phyloP scores from a whole-genome alignment of 495 filamentous ascomycete genomes.

The Podospora appendiculata region DNA sequence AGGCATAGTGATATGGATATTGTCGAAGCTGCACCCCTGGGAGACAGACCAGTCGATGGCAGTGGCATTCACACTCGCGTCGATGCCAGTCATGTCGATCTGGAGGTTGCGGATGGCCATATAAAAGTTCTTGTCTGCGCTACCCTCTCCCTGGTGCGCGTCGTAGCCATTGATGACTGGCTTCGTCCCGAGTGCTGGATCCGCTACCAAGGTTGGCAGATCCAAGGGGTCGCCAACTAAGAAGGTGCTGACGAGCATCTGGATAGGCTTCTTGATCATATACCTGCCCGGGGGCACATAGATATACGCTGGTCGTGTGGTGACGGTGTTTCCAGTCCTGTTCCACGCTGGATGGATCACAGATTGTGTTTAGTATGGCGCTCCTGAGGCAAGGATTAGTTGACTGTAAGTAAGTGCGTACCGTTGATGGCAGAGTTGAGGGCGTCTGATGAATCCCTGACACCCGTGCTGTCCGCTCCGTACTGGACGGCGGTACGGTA shows the following conservation, averaged over 20 bases:
- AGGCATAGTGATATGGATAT: constrained; percentile 54
- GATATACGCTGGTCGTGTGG: constrained; percentile 49
- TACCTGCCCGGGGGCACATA: constrained; percentile 54
- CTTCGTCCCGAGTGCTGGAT: constrained; percentile 22
- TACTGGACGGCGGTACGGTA: constrained; percentile 52
- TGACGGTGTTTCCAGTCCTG: constrained; percentile 35
- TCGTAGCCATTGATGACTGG: constrained; percentile 20
- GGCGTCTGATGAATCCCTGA: constrained; percentile 57
- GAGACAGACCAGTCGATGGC: constrained; percentile 63
- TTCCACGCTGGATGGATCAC: constrained; percentile 15
- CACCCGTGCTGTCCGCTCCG: constrained; percentile 40
- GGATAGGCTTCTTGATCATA: constrained; percentile 41
- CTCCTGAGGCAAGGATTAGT: neutral
- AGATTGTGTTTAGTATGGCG: neutral
- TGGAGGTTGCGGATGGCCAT: constrained; percentile 66
- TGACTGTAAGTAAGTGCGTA: constrained; percentile 16
- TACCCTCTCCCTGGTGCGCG: constrained; percentile 46
- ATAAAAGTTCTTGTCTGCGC: constrained; percentile 64
- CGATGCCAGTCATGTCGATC: constrained; percentile 57
- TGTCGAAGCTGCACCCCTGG: constrained; percentile 56
- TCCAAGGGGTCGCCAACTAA: constrained; percentile 58
- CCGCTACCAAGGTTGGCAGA: constrained; percentile 54
- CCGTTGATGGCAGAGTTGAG: constrained; percentile 54
- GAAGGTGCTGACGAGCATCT: constrained; percentile 28
- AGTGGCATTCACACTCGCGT: neutral